These are phyloP conservation scores for Jaminaea rosea DNA, from an alignment of 1,284 basidiomycete genomes.

Conservation along the genomic window DNA sequence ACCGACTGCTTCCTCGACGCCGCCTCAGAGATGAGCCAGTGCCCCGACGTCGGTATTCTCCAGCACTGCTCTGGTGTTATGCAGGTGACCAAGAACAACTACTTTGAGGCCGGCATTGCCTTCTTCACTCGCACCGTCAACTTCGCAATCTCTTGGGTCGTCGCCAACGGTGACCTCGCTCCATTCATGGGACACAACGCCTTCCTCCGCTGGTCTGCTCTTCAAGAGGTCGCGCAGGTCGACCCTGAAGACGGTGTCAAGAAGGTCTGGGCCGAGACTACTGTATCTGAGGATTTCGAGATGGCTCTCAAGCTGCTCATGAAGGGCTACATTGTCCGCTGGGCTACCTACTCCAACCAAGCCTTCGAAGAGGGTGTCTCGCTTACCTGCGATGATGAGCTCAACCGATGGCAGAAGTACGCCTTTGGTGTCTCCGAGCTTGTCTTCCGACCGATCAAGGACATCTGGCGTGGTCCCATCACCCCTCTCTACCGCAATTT, in stretches of 20 bases:
- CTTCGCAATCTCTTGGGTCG: conserved; percentile 50
- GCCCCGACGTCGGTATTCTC: conserved; percentile 68
- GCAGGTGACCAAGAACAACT: conserved; percentile 68
- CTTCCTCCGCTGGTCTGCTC: conserved; percentile 71
- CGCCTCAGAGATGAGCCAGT: conserved; percentile 67
- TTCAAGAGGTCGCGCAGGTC: conserved; percentile 67
- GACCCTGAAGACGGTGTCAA: conserved; percentile 59
- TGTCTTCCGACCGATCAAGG: conserved; percentile 51
- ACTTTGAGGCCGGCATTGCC: conserved; percentile 75
- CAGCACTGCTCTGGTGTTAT: conserved; percentile 73
- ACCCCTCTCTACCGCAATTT: conserved; percentile 68
- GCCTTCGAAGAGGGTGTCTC: conserved; percentile 83
- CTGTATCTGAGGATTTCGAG: conserved; percentile 76
- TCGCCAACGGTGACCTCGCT: conserved; percentile 44
- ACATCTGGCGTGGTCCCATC: conserved; percentile 66
- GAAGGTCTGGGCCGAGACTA: conserved; percentile 71
- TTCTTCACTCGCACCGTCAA: conserved; percentile 54
- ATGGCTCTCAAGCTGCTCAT: conserved; percentile 55
- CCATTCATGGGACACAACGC: conserved; percentile 83
- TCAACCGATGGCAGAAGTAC: conserved; percentile 80
- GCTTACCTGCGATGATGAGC: conserved; percentile 62
- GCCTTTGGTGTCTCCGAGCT: conserved; percentile 58
- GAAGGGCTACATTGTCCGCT: conserved; percentile 62
- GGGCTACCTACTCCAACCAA: conserved; percentile 71
- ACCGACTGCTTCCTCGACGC: conserved; percentile 78